Evolutionary conservation across 129 eudicot genomes (phyloP).

Genomic region (Tanacetum coccineum): DNA sequence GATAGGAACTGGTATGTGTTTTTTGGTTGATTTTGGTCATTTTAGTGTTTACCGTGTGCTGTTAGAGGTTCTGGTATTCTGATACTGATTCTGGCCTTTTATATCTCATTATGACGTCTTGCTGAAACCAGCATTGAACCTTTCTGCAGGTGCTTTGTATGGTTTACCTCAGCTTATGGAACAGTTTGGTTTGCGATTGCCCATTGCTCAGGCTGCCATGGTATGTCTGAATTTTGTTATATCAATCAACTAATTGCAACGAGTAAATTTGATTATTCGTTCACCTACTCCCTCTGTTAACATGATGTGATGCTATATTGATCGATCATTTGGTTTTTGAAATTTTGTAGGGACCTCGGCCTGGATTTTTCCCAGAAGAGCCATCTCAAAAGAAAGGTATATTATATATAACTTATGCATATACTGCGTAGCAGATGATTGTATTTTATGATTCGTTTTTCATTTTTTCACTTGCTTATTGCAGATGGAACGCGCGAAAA

Average conservation of each 20-base stretch:
- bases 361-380: constrained; percentile 74
- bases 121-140: not conserved
- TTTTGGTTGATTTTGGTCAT: too few species aligned
- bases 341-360: constrained; percentile 58
- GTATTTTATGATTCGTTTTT: not conserved
- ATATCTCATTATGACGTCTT: constrained; percentile 2
- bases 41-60: too few species aligned
- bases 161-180: constrained; percentile 86
- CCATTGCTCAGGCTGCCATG: constrained; percentile 63
- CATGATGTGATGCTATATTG: constrained; percentile 3
- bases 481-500: constrained; percentile 86
- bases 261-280: too few species aligned
- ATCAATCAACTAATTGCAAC: too few species aligned
- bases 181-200: constrained; percentile 73
- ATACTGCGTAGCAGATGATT: constrained; percentile 3
- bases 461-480: not conserved
- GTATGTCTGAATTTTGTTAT: constrained; percentile 28
- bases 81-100: too few species aligned
- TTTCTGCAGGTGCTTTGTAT: constrained; percentile 64
- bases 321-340: constrained; percentile 13
- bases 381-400: constrained; percentile 46
- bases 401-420: constrained; percentile 6
- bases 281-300: too few species aligned
- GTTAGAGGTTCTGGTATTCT: too few species aligned
- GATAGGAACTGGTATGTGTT: constrained; percentile 58